phyloP scores from a whole-genome alignment of 2,329 filamentous ascomycete genomes.

The Paracamarosporium sp. region DNA sequence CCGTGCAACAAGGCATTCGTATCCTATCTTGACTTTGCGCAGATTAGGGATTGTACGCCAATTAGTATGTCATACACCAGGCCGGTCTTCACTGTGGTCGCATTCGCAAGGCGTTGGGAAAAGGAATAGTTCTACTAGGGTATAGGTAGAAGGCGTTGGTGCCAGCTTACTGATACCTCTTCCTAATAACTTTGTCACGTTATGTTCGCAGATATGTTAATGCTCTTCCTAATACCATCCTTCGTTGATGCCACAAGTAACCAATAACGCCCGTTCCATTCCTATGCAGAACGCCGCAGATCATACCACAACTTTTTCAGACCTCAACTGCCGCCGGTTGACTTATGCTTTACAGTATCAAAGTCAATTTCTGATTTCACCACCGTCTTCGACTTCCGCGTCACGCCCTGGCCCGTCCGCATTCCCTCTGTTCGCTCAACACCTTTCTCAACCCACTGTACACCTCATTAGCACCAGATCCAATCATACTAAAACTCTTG shows the following conservation, averaged over 20 bases:
- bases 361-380: slow-evolving; percentile 18
- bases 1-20: neutral
- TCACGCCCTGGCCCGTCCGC: slow-evolving; percentile 10
- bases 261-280: neutral
- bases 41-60: neutral
- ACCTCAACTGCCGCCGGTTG: neutral
- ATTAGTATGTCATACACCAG: too few species aligned
- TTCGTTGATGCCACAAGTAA: neutral
- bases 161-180: neutral
- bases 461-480: neutral
- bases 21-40: neutral
- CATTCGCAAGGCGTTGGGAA: neutral
- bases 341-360: slow-evolving; percentile 1
- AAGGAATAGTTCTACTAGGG: neutral
- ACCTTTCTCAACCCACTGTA: slow-evolving; percentile 10
- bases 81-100: neutral
- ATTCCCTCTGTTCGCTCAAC: slow-evolving; percentile 10
- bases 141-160: neutral
- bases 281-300: neutral
- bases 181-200: neutral
- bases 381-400: slow-evolving; percentile 16
- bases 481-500: neutral
- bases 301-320: neutral
- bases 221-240: neutral
- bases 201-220: neutral